Base-by-base conservation (phyloP, 768 basidiomycete genomes). In the Hericium rajendrae region DNA sequence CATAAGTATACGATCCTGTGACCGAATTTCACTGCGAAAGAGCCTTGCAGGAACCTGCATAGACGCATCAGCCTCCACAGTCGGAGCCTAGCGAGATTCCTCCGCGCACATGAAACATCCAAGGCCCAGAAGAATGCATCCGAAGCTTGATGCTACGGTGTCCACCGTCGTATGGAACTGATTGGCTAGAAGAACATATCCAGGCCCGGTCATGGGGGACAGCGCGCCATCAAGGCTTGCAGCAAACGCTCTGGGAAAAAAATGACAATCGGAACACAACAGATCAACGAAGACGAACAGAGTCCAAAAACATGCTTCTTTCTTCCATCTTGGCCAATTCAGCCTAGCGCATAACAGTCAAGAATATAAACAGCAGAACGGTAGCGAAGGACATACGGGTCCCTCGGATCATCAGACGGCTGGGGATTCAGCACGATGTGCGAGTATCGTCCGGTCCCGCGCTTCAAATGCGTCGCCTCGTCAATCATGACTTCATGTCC, bases 311-410 rank as follows among this genome's bases (percentile, higher is more conserved):
- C 74, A 74, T 1, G 73, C 71, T 56, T 76, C 75, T 54, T 76
- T 76, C 65, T 72, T 73, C 75, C 74, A 76, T 53, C 64, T 59
- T 9, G 75, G 73, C 75, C 75, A 76, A 56, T 76, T 76, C 32
- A 76, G 55, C 12, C 72, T 74, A 49, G 13, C 5, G 53, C 60
- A 40, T 53, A 53, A n/a, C n/a, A 16, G 24, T 32, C 38, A 16
- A 26, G 13, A 16, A 15, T 4, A 20, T 16, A 8, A 38, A 37
- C 15, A n/a, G 1, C 13, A 10, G 4, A n/a, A 2, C 13, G 26
- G 28, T n/a, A 4, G 1, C 40, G 43, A 15, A 9, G 20, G 4
- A 66, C 73, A 40, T 50, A 74, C 74, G 74, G 74, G 57, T 77
- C 75, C 55, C 67, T 68, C 3, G 72, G 74, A 56, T 76, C 73